Conservation (phyloP, 192 early-diverging fungal genomes). For the Spinellus fusiger region DNA sequence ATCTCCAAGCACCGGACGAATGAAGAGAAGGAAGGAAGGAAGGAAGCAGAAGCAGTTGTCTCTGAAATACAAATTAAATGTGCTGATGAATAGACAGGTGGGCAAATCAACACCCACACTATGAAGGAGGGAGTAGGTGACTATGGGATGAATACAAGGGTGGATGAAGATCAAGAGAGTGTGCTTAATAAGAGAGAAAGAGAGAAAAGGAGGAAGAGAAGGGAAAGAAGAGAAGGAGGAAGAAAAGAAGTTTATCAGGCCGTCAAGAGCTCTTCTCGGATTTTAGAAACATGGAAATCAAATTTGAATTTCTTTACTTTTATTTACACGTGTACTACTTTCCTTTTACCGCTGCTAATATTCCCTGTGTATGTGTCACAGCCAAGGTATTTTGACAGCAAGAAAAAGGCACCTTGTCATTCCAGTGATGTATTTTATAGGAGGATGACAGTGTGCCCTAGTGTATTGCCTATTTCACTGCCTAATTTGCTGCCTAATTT, state of each 20-base stretch:
- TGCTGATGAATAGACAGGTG: too few species aligned
- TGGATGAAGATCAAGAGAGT: not conserved
- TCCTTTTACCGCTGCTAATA: not conserved
- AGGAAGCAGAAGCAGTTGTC: not conserved
- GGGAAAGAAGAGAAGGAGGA: not conserved
- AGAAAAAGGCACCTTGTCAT: not conserved
- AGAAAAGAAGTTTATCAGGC: not conserved
- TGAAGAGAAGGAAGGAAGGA: not conserved
- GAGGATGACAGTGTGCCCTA: too few species aligned
- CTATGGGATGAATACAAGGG: too few species aligned
- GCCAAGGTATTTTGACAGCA: not conserved
- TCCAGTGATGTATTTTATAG: too few species aligned
- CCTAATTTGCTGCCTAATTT: too few species aligned
- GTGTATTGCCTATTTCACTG: too few species aligned
- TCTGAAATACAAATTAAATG: constrained; percentile 1
- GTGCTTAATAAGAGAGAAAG: constrained; percentile 3
- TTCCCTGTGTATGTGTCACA: not conserved
- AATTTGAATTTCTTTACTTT: constrained; percentile 1
- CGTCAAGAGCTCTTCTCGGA: not conserved
- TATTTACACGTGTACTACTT: constrained; percentile 2
- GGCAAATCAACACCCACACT: too few species aligned
- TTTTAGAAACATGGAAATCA: constrained; percentile 6
- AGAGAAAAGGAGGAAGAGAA: constrained; percentile 5
- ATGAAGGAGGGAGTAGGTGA: too few species aligned
- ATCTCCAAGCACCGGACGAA: too few species aligned